Percentiles rank a stretch among this genome's conserved stretches.
Evolutionary conservation across 202 grass and related monocot genomes (phyloP).

Genomic region (Cymbopogon flexuosus): DNA sequence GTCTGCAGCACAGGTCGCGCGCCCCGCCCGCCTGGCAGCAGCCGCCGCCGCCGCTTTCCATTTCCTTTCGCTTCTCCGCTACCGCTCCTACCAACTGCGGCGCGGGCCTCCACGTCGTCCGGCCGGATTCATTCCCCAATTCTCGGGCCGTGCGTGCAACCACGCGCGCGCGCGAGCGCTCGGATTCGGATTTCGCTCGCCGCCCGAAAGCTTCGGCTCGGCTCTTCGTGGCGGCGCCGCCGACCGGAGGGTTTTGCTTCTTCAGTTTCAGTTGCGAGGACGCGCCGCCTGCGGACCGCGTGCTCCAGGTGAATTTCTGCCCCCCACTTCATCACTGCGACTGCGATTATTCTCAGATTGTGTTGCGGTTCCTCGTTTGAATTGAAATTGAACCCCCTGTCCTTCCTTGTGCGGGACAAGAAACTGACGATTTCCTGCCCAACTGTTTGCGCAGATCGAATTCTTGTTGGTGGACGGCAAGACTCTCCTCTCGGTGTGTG

Average conservation of each 20-base stretch:
- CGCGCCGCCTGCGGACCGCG: background rate
- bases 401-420: background rate
- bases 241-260: background rate
- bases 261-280: background rate
- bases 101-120: background rate
- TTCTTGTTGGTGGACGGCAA: background rate
- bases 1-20: background rate
- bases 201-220: background rate
- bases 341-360: background rate
- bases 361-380: background rate
- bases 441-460: slow-evolving; percentile 29
- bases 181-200: background rate
- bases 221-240: background rate
- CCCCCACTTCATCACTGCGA: background rate
- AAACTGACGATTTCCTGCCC: background rate
- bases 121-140: background rate
- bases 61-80: background rate
- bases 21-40: background rate
- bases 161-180: background rate
- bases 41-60: background rate
- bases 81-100: background rate
- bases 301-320: background rate
- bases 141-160: background rate
- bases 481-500: too few species aligned
- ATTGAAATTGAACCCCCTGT: background rate